A percentile compares a stretch with the other conserved stretches of the same genome.
phyloP scores from a whole-genome alignment of 1,284 basidiomycete species.

The Melampsora americana region DNA sequence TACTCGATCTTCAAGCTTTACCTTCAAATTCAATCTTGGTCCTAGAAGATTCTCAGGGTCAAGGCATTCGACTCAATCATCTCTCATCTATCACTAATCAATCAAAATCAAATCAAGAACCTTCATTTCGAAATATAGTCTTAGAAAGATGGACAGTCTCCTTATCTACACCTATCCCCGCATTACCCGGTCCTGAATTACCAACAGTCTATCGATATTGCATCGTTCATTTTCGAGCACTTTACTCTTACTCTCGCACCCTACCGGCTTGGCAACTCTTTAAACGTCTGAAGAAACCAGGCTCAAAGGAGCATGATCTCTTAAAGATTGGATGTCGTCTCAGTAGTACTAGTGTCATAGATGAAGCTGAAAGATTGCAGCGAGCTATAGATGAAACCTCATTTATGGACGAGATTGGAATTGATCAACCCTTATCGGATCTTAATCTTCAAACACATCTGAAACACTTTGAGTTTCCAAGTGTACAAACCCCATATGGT shows the following conservation, averaged over 20 bases:
- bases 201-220: slow-evolving; percentile 42
- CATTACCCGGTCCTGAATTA: slow-evolving; percentile 7
- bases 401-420: slow-evolving; percentile 2
- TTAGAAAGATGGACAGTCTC: slow-evolving; percentile 37
- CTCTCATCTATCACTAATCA: not conserved
- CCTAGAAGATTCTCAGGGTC: not conserved
- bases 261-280: slow-evolving; percentile 21
- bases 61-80: not conserved
- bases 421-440: slow-evolving; percentile 17
- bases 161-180: slow-evolving; percentile 1
- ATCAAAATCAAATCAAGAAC: not conserved
- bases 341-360: slow-evolving; percentile 2
- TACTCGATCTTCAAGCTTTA: slow-evolving; percentile 28
- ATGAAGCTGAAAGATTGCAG: not conserved
- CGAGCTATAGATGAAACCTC: not conserved
- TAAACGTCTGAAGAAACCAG: slow-evolving; percentile 6
- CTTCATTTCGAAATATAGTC: slow-evolving; percentile 24
- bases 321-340: slow-evolving; percentile 36
- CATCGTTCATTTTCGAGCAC: slow-evolving; percentile 37
- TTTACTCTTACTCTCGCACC: slow-evolving; percentile 21
- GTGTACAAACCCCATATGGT: slow-evolving; percentile 28
- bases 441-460: not conserved
- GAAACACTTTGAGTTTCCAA: slow-evolving; percentile 18
- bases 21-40: slow-evolving; percentile 20
- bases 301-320: not conserved